phyloP scores from a whole-genome alignment of 208 protist species.

The Crithidia fasciculata region DNA sequence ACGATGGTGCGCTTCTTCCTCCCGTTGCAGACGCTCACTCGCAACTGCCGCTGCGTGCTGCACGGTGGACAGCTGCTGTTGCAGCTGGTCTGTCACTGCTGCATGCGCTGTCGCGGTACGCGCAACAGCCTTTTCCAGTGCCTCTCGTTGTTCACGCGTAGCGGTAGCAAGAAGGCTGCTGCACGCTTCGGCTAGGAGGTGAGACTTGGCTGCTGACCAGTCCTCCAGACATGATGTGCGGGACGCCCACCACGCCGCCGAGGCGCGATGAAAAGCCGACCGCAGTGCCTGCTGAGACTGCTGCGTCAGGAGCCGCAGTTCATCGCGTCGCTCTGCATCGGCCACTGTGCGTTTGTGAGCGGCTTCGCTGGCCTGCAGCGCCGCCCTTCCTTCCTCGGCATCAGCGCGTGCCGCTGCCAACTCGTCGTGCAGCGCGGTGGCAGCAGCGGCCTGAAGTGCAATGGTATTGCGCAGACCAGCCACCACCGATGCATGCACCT shows the following conservation, averaged over 20 bases:
- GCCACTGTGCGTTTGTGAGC: background rate
- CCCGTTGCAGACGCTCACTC: background rate
- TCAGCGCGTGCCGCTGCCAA: background rate
- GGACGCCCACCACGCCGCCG: constrained; percentile 1
- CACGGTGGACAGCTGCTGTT: background rate
- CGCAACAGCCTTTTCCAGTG: background rate
- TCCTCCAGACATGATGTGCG: background rate
- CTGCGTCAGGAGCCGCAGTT: background rate
- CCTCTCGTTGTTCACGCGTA: background rate
- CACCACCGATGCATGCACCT: background rate
- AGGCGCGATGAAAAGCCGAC: background rate
- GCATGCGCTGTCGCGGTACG: background rate
- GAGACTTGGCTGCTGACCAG: background rate
- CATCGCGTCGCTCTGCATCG: background rate
- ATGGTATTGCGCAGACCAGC: background rate
- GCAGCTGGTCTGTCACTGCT: background rate
- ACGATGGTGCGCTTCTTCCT: constrained; percentile 15
- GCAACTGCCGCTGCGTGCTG: constrained; percentile 1
- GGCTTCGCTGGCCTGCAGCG: background rate
- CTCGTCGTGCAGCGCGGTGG: background rate
- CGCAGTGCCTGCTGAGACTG: background rate
- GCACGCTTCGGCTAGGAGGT: background rate
- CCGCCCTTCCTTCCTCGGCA: background rate
- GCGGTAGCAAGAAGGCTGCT: background rate
- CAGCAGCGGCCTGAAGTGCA: background rate